Evolutionary conservation across 208 protist genomes (phyloP), one percentile per base, ranked within the genome.

Genomic region (Trypanosoma mega): DNA sequence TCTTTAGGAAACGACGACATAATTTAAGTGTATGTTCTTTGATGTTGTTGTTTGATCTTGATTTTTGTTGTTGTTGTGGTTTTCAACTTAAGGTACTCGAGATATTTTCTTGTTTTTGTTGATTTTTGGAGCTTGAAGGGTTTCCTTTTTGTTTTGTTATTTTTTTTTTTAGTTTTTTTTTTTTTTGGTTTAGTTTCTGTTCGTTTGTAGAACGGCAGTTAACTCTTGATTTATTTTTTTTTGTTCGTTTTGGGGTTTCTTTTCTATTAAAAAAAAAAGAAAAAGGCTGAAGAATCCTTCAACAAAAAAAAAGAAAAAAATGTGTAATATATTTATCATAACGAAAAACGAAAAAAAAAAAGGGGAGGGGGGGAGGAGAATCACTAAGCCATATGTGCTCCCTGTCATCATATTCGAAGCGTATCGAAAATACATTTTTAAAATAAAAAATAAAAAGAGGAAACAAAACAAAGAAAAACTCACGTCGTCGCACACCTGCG

Each of bases 1-100:
- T 75, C 83, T 63, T 74, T 73, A 77, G 76, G 44, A 66, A 65
- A 76, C 29, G 24, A 59, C 11, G 64, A 68, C 54, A 71, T 65
- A n/a, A 44, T 57, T 45, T 11, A 29, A 39, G 53, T 31, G 8
- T 27, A 37, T 14, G 41, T 11, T 26, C 23, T 64, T 11, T 2
- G 54, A 33, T 27, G 36, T 55, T 36, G 63, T 57, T 53, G 12
- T 30, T 63, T 41, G 20, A 21, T 29, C 50, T 52, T 46, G 4
- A 16, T 49, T 55, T 58, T 39, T 27, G 34, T 39, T 39, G 34
- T 12, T 39, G 6, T 39, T 12, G 7, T 11, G 16, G 37, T 57
- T 57, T 57, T 57, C 20, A 6, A 18, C 11, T 6, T 12, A 24
- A n/a, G 16, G 37, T 57, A 46, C 45, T 57, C 20, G 9, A 18